A percentile compares a stretch with the other conserved stretches of the same genome.
Conservation (phyloP, 306 rosid species). For the Malus domestica region ASM211411v1 NC_041798.1:30450001-30450500, state of each 20-base stretch:
- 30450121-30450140: background rate
- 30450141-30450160: constrained; percentile 3
- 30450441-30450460: too few species aligned
- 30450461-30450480: too few species aligned
- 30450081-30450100: background rate
- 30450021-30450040: background rate
- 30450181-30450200: background rate
- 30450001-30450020: background rate
- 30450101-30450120: background rate
- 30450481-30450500: too few species aligned
- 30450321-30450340: background rate
- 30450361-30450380: background rate
- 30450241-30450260: background rate
- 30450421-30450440: too few species aligned
- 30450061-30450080: background rate
- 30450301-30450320: background rate
- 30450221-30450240: background rate
- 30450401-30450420: too few species aligned
- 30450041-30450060: background rate
- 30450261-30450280: background rate
- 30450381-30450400: too few species aligned
- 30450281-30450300: background rate
- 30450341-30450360: background rate
- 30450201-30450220: background rate
- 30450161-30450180: background rate